phyloP scores from a whole-genome alignment of 768 basidiomycete species.

The Butyriboletus loyo region DNA sequence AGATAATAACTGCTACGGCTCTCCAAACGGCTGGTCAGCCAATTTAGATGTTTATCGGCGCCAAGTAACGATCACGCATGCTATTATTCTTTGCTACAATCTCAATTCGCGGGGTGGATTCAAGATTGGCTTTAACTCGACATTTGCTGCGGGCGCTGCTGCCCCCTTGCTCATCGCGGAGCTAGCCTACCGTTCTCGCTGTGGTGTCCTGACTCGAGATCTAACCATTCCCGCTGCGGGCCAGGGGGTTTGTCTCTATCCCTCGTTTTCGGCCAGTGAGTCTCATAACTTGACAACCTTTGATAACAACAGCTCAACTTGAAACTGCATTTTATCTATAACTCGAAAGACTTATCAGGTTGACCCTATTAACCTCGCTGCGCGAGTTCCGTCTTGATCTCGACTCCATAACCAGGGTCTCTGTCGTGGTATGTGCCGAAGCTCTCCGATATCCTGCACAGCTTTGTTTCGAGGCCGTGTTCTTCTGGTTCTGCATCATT shows the following conservation, averaged over 20 bases:
- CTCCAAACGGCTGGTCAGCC: slow-evolving; percentile 38
- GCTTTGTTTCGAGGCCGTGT: too few relatives aligned
- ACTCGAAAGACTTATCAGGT: too few relatives aligned
- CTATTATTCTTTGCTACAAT: slow-evolving; percentile 19
- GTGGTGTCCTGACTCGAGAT: slow-evolving; percentile 24
- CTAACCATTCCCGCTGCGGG: slow-evolving; percentile 34
- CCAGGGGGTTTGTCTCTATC: slow-evolving; percentile 40
- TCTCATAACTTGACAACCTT: neutral
- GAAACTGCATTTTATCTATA: too few relatives aligned
- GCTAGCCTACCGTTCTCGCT: slow-evolving; percentile 49
- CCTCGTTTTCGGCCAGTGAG: slow-evolving; percentile 41
- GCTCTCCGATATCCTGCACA: too few relatives aligned
- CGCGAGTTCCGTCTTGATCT: too few relatives aligned
- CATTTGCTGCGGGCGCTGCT: slow-evolving; percentile 42
- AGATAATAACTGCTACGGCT: slow-evolving; percentile 38
- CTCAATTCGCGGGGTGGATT: slow-evolving; percentile 10
- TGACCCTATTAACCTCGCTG: too few relatives aligned
- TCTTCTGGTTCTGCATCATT: slow-evolving; percentile 33
- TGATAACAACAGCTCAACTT: neutral
- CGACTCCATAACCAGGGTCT: too few relatives aligned
- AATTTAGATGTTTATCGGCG: slow-evolving; percentile 45
- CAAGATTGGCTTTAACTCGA: slow-evolving; percentile 42
- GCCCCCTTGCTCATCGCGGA: slow-evolving; percentile 50
- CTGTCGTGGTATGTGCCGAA: neutral
- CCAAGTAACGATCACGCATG: too few relatives aligned